Conservation (phyloP, 257 asterid species). For the Fraxinus excelsior region DNA sequence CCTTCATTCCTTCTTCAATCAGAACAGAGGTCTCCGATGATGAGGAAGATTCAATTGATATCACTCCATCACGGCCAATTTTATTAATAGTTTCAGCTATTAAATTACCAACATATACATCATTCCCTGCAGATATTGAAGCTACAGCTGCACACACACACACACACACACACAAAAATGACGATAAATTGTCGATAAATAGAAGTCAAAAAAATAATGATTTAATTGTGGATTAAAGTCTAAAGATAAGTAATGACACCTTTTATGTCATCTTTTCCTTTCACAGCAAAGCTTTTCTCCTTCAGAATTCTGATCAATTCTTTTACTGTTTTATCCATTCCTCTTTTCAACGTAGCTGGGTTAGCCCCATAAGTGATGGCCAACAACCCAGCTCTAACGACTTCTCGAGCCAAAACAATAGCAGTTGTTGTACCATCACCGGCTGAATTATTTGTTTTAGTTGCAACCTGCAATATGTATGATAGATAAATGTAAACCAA, state of each 20-base stretch:
- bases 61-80: slow-evolving; percentile 92
- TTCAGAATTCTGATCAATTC: slow-evolving; percentile 57
- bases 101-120: slow-evolving; percentile 70
- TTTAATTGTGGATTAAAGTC: slow-evolving; percentile 2
- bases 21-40: slow-evolving; percentile 71
- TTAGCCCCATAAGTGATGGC: slow-evolving; percentile 88
- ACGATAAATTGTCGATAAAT: background rate
- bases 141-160: slow-evolving; percentile 70
- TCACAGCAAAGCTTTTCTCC: slow-evolving; percentile 61
- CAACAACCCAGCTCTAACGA: slow-evolving; percentile 73
- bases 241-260: slow-evolving; percentile 41
- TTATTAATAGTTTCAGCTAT: slow-evolving; percentile 84
- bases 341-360: slow-evolving; percentile 75
- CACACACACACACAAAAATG: background rate
- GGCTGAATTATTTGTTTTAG: slow-evolving; percentile 76
- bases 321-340: slow-evolving; percentile 78
- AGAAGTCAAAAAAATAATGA: background rate
- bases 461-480: slow-evolving; percentile 64
- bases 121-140: slow-evolving; percentile 95
- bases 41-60: slow-evolving; percentile 79
- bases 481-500: background rate
- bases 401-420: slow-evolving; percentile 85
- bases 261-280: slow-evolving; percentile 70
- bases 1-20: slow-evolving; percentile 99
- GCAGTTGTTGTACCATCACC: slow-evolving; percentile 99